A percentile compares a stretch with the other conserved stretches of the same genome.
These are phyloP conservation scores for Triticum turgidum DNA, from an alignment of 176 grass and related monocot genomes.

Conservation along the genomic window DNA sequence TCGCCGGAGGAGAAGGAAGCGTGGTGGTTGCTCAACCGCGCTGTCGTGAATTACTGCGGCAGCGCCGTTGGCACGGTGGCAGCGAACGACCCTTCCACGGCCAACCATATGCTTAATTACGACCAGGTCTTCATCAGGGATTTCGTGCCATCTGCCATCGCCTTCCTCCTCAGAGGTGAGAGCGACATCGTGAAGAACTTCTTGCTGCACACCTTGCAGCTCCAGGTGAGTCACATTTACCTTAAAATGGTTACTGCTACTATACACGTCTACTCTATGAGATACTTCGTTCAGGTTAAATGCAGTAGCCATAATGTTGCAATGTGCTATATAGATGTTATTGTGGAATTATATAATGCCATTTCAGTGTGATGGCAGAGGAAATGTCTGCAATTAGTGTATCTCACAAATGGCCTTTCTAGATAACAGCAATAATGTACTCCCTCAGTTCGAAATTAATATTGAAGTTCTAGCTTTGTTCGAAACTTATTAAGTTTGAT, in stretches of 20 bases:
- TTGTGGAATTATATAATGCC: not conserved
- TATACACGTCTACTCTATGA: not conserved
- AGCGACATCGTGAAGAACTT: constrained; percentile 92
- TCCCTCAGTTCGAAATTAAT: not conserved
- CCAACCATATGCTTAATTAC: constrained; percentile 84
- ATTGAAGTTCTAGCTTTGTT: not conserved
- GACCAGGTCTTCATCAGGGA: constrained; percentile 98
- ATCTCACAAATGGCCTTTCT: not conserved
- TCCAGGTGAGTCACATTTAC: constrained; percentile 50
- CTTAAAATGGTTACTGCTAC: not conserved
- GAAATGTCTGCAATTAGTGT: not conserved
- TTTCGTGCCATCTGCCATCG: constrained; percentile 87
- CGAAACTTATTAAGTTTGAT: not conserved
- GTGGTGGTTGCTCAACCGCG: constrained; percentile 70
- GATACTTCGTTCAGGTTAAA: not conserved
- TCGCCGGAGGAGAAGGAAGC: constrained; percentile 87
- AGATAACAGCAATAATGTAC: not conserved
- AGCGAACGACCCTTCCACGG: constrained; percentile 65
- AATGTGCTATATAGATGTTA: not conserved
- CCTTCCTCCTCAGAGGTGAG: constrained; percentile 84
- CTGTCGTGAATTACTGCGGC: constrained; percentile 73
- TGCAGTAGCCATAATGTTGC: constrained; percentile 1
- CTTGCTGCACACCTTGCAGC: constrained; percentile 92
- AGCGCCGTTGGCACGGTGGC: constrained; percentile 80
- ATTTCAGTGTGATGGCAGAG: not conserved